Evolutionary conservation across 1,284 basidiomycete genomes (phyloP).

Genomic region (Sanguinoderma infundibulare): DNA sequence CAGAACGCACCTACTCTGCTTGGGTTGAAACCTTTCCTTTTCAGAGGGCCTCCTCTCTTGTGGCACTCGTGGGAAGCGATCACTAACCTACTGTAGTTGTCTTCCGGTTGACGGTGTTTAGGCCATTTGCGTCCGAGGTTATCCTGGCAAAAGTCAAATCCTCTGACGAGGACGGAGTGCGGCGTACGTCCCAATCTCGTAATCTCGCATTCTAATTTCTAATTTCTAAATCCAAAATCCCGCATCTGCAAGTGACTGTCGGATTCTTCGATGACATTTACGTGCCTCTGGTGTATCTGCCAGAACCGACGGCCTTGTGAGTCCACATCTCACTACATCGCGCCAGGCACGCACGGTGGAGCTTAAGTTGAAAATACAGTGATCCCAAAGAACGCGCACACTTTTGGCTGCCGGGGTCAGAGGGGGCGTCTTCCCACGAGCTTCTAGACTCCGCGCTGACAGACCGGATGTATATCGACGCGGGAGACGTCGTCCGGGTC

Average conservation of each 20-base stretch:
- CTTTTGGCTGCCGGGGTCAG: slow-evolving; percentile 78
- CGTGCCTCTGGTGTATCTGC: slow-evolving; percentile 73
- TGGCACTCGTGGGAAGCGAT: too few species aligned
- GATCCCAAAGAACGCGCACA: slow-evolving; percentile 83
- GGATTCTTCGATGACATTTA: slow-evolving; percentile 97
- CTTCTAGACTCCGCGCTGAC: slow-evolving; percentile 70
- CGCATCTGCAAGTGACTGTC: slow-evolving; percentile 66
- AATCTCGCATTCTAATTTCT: background rate
- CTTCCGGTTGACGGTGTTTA: slow-evolving; percentile 90
- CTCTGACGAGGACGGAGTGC: slow-evolving; percentile 82
- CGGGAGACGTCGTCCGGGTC: slow-evolving; percentile 84
- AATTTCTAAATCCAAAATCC: slow-evolving; percentile 7
- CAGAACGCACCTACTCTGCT: too few species aligned
- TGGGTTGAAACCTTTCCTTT: too few species aligned
- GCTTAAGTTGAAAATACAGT: slow-evolving; percentile 42
- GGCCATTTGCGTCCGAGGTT: slow-evolving; percentile 91
- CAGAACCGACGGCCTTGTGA: slow-evolving; percentile 80
- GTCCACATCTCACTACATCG: slow-evolving; percentile 31
- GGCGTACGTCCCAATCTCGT: slow-evolving; percentile 56
- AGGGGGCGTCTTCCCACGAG: slow-evolving; percentile 58
- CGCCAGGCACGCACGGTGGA: background rate
- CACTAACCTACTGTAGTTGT: slow-evolving; percentile 56
- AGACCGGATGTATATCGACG: slow-evolving; percentile 87
- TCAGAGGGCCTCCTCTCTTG: background rate
- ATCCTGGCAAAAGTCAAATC: slow-evolving; percentile 88